A percentile compares a stretch with the other conserved stretches of the same genome.
Conservation (phyloP, 2,329 filamentous ascomycete genomes). For the Corynespora cassiicola region DNA sequence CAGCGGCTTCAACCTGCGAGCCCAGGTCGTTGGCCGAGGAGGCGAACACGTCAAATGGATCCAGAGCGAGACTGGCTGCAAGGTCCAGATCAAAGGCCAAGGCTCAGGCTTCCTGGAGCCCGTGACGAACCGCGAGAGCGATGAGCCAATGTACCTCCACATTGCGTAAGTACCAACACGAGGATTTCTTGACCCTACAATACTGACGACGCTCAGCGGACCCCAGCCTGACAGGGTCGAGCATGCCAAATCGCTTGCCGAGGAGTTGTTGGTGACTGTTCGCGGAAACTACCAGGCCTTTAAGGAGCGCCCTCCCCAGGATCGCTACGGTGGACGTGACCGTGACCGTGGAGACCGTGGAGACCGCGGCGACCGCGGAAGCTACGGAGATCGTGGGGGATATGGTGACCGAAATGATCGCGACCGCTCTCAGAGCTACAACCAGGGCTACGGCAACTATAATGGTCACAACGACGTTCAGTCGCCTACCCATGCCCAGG, state of each 20-base stretch:
- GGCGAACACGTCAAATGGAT: constrained; percentile 98
- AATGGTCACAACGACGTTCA: constrained; percentile 41
- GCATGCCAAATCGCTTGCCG: constrained; percentile 84
- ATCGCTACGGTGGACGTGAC: constrained; percentile 51
- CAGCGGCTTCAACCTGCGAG: constrained; percentile 92
- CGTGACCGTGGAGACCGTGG: constrained; percentile 47
- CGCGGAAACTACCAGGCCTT: constrained; percentile 87
- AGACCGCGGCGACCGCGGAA: constrained; percentile 43
- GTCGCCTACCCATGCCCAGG: constrained; percentile 51
- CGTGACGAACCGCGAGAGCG: constrained; percentile 85
- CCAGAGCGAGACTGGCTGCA: constrained; percentile 91
- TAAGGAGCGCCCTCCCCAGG: constrained; percentile 71
- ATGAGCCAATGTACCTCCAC: constrained; percentile 96
- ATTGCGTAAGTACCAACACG: constrained; percentile 72
- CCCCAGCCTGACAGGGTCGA: constrained; percentile 87
- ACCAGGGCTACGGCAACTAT: constrained; percentile 46
- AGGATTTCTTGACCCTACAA: constrained; percentile 3
- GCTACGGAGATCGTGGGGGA: constrained; percentile 36
- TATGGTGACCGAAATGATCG: constrained; percentile 50
- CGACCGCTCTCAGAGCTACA: constrained; percentile 48
- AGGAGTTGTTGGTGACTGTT: constrained; percentile 86
- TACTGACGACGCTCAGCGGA: constrained; percentile 62
- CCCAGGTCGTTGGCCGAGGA: constrained; percentile 92
- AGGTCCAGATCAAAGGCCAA: constrained; percentile 97
- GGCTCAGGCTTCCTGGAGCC: constrained; percentile 94